phyloP scores from a whole-genome alignment of 2,329 filamentous ascomycete genomes.

The Cercospora sojina region DNA sequence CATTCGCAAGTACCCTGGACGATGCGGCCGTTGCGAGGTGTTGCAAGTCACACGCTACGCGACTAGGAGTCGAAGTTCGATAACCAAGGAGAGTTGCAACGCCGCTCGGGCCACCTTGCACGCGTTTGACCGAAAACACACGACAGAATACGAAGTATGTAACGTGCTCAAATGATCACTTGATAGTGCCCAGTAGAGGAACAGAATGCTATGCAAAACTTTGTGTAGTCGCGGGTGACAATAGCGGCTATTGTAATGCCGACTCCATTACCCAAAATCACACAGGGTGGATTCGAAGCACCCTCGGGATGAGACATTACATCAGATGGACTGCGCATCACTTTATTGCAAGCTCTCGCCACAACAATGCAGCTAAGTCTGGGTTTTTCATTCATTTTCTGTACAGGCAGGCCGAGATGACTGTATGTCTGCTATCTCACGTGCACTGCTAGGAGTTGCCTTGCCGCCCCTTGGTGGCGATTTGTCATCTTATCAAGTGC shows the following conservation, averaged over 20 bases:
- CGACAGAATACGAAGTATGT: not conserved
- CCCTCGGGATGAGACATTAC: conserved; percentile 4
- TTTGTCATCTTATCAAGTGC: not conserved
- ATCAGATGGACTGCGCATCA: not conserved
- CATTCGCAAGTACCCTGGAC: conserved; percentile 16
- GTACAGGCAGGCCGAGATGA: conserved; percentile 2
- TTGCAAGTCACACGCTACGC: conserved; percentile 11
- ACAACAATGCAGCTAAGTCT: not conserved
- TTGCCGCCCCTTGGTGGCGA: not conserved
- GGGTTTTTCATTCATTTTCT: not conserved
- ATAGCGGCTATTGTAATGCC: not conserved
- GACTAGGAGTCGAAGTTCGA: not conserved
- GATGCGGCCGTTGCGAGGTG: conserved; percentile 17
- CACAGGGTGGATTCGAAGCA: not conserved
- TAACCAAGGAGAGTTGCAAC: not conserved
- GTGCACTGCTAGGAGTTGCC: not conserved
- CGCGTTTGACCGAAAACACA: not conserved
- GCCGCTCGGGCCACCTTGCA: not conserved
- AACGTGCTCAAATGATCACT: not conserved
- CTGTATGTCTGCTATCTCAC: conserved; percentile 1
- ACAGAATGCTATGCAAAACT: not conserved
- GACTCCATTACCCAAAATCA: not conserved
- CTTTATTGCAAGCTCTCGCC: not conserved
- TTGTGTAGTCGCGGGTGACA: not conserved
- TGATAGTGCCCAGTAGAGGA: not conserved